Base-by-base conservation (phyloP, 2,329 filamentous ascomycete species). In the Diaporthe sp. region DNA sequence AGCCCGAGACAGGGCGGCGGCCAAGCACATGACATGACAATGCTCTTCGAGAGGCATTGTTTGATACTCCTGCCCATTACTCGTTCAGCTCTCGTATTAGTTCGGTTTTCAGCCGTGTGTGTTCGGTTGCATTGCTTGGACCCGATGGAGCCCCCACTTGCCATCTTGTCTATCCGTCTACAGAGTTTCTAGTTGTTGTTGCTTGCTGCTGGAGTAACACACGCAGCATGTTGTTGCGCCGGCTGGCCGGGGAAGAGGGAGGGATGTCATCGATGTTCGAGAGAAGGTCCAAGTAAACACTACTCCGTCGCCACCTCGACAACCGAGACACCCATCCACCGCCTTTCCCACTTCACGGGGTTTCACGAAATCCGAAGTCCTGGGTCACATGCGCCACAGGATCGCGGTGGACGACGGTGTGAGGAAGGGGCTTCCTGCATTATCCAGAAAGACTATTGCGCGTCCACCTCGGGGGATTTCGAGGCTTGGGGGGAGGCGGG, bases 391-490 rank as follows among this genome's bases (percentile, higher is more conserved):
- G 64, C 12, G 64, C 64, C 64, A 38, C 25, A 6, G 25, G n/a
- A 22, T 15, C 30, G 40, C 40, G 4, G 28, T 66, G 42, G 35
- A 15, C 10, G 19, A 30, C n/a, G 5, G 42, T n/a, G n/a, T n/a
- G n/a, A n/a, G n/a, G n/a, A n/a, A n/a, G 38, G 17, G n/a, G 15
- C 28, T 52, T n/a, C 6, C 7, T 40, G 30, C 30, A 28, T 38
- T 38, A 22, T 12, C 42, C 22, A n/a, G n/a, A n/a, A 45, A n/a
- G 19, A 67, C 42, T 5, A 52, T 67, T 67, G 61, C 42, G 61
- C 61, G 61, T 67, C 61, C 40, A n/a, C 54, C 60, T 67, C 42
- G 61, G 61, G 61, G 30, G 42, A 25, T 67, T 50, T 67, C 42
- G 45, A 50, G 42, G 61, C 61, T 47, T n/a, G n/a, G n/a, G 5